phyloP scores from a whole-genome alignment of 140 eudicot genomes.

The Anethum foeniculum region DNA sequence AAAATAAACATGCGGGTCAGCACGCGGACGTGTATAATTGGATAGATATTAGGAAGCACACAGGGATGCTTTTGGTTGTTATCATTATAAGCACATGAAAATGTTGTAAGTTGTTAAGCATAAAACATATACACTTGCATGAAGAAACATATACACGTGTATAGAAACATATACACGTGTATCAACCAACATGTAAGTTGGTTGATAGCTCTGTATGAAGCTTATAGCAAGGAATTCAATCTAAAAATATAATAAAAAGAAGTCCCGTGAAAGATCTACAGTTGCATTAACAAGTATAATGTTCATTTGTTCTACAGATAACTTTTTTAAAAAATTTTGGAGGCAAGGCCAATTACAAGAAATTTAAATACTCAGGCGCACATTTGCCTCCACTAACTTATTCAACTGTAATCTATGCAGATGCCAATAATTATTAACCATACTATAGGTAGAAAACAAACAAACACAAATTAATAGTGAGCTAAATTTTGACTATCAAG shows the following conservation, averaged over 20 bases:
- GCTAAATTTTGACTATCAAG: not conserved
- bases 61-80: not conserved
- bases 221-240: not conserved
- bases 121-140: not conserved
- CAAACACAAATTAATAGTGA: not conserved
- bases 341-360: not conserved
- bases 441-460: not conserved
- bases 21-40: not conserved
- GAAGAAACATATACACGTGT: not conserved
- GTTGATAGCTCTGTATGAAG: not conserved
- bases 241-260: not conserved
- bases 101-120: not conserved
- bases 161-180: no score
- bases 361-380: not conserved
- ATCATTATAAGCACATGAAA: not conserved
- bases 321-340: no score
- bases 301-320: not conserved
- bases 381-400: not conserved
- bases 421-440: not conserved
- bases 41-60: not conserved
- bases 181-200: no score
- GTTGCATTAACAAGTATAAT: not conserved
- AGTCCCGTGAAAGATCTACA: not conserved
- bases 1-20: not conserved
- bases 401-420: not conserved